phyloP scores from a whole-genome alignment of 805 yeast species.

The Yamadazyma philogaea region DNA sequence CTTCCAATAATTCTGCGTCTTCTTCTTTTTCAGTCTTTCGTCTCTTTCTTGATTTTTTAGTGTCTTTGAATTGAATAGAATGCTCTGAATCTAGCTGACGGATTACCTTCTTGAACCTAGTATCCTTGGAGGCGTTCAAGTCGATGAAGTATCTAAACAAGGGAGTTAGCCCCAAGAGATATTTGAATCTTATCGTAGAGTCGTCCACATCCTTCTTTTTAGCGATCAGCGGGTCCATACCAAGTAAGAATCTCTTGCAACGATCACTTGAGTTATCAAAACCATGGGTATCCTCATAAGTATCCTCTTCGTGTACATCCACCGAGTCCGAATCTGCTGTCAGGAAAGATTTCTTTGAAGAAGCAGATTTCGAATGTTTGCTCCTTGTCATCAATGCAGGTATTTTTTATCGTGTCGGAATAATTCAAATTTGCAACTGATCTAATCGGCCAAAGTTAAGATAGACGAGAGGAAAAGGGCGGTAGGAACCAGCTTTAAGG shows the following conservation, averaged over 20 bases:
- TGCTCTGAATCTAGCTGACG: slow-evolving; percentile 53
- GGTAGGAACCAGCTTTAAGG: too few relatives aligned
- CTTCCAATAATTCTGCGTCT: slow-evolving; percentile 73
- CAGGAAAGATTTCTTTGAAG: neutral
- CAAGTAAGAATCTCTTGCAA: slow-evolving; percentile 42
- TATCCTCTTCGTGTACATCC: neutral
- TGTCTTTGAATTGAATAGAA: slow-evolving; percentile 31
- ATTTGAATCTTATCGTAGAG: slow-evolving; percentile 74
- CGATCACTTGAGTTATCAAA: neutral
- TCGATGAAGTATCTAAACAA: slow-evolving; percentile 86
- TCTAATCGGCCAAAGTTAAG: neutral
- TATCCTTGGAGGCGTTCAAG: slow-evolving; percentile 75
- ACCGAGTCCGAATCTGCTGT: neutral
- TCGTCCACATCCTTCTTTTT: slow-evolving; percentile 53
- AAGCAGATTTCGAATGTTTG: slow-evolving; percentile 1
- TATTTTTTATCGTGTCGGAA: neutral
- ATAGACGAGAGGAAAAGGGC: neutral
- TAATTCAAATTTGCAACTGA: slow-evolving; percentile 1
- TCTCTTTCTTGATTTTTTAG: slow-evolving; percentile 38
- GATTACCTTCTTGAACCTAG: slow-evolving; percentile 59
- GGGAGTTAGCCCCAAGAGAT: slow-evolving; percentile 77
- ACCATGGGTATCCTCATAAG: neutral
- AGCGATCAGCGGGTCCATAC: slow-evolving; percentile 56
- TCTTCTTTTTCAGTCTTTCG: slow-evolving; percentile 76
- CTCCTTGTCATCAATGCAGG: slow-evolving; percentile 6